Evolutionary conservation across 306 rosid genomes (phyloP), one percentile per base, ranked within the genome.

Genomic region (Sesbania bispinosa): DNA sequence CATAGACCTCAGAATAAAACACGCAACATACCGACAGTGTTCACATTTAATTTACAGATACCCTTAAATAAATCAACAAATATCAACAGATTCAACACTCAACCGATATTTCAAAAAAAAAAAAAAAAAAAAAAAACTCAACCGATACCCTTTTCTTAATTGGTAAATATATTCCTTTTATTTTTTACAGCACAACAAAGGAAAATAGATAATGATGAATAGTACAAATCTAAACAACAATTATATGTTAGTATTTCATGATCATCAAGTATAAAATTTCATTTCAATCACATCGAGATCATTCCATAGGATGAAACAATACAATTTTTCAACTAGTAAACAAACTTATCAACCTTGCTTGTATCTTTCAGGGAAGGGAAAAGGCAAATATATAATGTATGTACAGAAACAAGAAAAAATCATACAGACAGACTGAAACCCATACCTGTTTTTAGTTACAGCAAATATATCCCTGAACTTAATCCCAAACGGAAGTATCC

Each of bases 371-470:
- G 3, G 27, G 13, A 62, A 20, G 50, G 41, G 2, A 52, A 13
- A 15, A 32, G 3, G 62, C 63, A 47, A 57, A 57, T 66, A 50
- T 32, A 42, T 10, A 38, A 55, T 53, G 18, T 50, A 35, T 61
- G 43, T 21, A 62, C 38, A 60, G n/a, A 20, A 32, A 71, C 45
- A 67, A 62, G 46, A 46, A 73, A 50, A 36, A 76, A 33, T 16
- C 41, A 59, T 41, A 61, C 51, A 36, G 35, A 68, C n/a, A n/a
- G 42, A 47, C 29, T 13, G 7, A 16, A 73, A 73, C 4, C 66
- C 46, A 21, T 32, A 62, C 33, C 65, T 42, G 19, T 55, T 42
- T n/a, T n/a, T n/a, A 30, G 70, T 58, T 71, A 61, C 53, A 76
- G 63, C 65, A 62, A n/a, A 32, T 14, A 51, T 36, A 65, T 54